Percentiles rank a stretch among this genome's conserved stretches.
These are phyloP conservation scores for Puccinia horiana DNA, from an alignment of 1,284 basidiomycete genomes.

Conservation along the genomic window DNA sequence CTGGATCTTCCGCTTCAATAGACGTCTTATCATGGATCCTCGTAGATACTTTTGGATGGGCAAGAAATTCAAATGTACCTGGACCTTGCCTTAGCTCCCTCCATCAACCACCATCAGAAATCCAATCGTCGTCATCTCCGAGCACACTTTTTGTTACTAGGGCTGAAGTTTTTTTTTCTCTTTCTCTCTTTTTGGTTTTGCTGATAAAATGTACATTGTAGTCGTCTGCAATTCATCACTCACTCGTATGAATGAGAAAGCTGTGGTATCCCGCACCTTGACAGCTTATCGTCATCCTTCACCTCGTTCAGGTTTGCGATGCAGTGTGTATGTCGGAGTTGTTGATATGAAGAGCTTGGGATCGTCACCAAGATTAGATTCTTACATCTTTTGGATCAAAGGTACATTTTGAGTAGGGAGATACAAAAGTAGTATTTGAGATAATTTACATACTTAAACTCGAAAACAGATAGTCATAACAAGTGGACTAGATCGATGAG, in stretches of 20 bases:
- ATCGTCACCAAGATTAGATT: no score
- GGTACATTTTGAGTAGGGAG: no score
- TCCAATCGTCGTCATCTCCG: not conserved
- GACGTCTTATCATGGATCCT: constrained; percentile 4
- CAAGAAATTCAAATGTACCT: constrained; percentile 40
- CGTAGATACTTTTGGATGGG: constrained; percentile 46
- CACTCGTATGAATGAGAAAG: no score
- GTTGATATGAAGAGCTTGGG: no score
- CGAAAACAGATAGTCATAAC: not conserved
- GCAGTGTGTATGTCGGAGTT: no score
- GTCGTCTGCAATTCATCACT: not conserved
- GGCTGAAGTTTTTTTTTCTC: not conserved
- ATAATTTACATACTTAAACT: not conserved
- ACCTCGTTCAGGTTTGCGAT: no score
- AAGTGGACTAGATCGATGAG: constrained; percentile 12
- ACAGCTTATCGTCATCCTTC: not conserved
- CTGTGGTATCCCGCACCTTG: no score
- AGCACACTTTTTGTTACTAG: not conserved
- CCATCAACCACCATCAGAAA: not conserved
- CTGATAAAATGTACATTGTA: not conserved
- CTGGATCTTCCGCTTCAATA: constrained; percentile 42
- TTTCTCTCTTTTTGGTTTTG: not conserved
- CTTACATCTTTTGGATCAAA: no score
- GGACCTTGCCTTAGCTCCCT: constrained; percentile 29
- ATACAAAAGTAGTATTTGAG: no score